A percentile compares a stretch with the other conserved stretches of the same genome.
phyloP scores from a whole-genome alignment of 1,284 basidiomycete genomes.

The Heterobasidion irregulare region DNA sequence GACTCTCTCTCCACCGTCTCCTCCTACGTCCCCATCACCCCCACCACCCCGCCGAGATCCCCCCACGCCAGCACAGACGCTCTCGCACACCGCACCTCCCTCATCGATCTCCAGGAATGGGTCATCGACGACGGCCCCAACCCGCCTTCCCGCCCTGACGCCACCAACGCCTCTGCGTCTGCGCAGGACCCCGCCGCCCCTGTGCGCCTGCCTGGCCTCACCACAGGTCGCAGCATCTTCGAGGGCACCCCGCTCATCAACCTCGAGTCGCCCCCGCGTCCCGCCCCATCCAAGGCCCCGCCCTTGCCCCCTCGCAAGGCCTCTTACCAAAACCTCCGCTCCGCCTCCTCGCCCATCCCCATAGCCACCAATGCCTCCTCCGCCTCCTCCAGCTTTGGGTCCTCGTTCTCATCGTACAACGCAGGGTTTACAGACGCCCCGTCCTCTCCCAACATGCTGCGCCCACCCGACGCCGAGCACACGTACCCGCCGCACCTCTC shows the following conservation, averaged over 20 bases:
- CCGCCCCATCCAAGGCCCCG: slow-evolving; percentile 28
- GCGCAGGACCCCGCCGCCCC: background rate
- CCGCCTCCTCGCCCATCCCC: slow-evolving; percentile 26
- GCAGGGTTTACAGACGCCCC: slow-evolving; percentile 2
- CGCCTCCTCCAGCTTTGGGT: slow-evolving; percentile 1
- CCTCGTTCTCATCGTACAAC: background rate
- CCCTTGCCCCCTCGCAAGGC: slow-evolving; percentile 62
- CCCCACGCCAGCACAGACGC: slow-evolving; percentile 46
- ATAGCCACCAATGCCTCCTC: background rate
- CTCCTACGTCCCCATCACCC: slow-evolving; percentile 13
- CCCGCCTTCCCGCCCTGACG: slow-evolving; percentile 16
- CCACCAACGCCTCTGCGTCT: background rate
- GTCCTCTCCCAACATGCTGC: slow-evolving; percentile 25
- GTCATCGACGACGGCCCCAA: slow-evolving; percentile 52
- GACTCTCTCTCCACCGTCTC: slow-evolving; percentile 18
- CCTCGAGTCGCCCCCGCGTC: slow-evolving; percentile 32
- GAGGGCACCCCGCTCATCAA: slow-evolving; percentile 42
- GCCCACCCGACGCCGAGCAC: slow-evolving; percentile 46
- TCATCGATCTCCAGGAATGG: slow-evolving; percentile 71
- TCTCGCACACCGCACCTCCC: slow-evolving; percentile 41
- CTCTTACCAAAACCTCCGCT: slow-evolving; percentile 40
- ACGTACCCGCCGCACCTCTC: slow-evolving; percentile 40
- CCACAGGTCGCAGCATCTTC: slow-evolving; percentile 10
- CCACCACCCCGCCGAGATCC: slow-evolving; percentile 2
- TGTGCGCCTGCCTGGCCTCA: slow-evolving; percentile 3